Evolutionary conservation across 139 green algal genomes (phyloP), one percentile per base, ranked within the genome.

Genomic region (Dunaliella primolecta): DNA sequence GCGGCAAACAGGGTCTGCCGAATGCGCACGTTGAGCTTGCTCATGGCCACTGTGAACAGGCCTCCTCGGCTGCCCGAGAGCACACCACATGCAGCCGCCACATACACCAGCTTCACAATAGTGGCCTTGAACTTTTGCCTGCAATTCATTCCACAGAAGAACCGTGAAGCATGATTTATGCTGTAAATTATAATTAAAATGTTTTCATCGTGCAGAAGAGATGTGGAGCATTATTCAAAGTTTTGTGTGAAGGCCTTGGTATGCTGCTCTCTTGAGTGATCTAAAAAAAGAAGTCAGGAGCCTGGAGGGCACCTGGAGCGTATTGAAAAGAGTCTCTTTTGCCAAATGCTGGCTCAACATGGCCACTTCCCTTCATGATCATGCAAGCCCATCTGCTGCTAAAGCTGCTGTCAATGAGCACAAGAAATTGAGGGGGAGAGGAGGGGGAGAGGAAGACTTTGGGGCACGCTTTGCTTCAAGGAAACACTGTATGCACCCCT

Each of bases 51-150:
- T 0, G 89, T 95, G 89, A 97, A 97, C 34, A 97, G 84, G 1
- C 92, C 91, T 21, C 94, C 94, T 0, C 94, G 89, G 1, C 86
- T 70, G 79, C 93, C 94, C 7, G 94, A 95, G 88, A 95, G 94
- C 1, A 95, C 70, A 29, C 91, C 94, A 77, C 91, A 94, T 3
- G 84, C 85, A 21, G 88, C 86, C 0, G 91, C 90, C 34, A 95
- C 90, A 0, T 46, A 77, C 77, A 97, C 80, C 81, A 98, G 89
- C 71, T 88, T 89, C 3, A 91, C 32, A 0, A 90, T 94, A 24
- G 91, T 95, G 24, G 33, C 1, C 3, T 83, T 64, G 81, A 97
- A 96, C 36, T 79, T 78, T 2, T 37, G 2, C 86, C 89, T 92
- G 46, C n/a, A 56, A 0, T 36, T 0, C 38, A 35, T 75, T 25